These are phyloP conservation scores for Aspergillus cejpii DNA, from an alignment of 2,329 filamentous ascomycete genomes.

Conservation along the genomic window DNA sequence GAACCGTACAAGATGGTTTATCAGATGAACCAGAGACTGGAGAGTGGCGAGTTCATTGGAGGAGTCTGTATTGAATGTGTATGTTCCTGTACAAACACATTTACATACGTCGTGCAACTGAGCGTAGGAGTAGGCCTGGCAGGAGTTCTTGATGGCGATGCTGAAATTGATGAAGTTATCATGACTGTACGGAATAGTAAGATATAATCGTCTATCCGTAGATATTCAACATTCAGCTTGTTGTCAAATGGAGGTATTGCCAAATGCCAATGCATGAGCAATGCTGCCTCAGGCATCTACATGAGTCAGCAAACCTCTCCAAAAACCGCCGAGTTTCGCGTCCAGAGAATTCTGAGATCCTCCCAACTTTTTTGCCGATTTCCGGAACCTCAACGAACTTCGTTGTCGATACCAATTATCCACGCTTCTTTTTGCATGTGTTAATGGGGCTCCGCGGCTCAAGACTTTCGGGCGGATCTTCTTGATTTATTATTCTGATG, in stretches of 20 bases:
- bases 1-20: neutral
- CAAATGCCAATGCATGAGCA: no score
- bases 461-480: slow-evolving; percentile 24
- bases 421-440: slow-evolving; percentile 19
- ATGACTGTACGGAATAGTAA: no score
- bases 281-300: neutral
- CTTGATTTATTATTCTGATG: slow-evolving; percentile 30
- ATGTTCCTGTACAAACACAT: no score
- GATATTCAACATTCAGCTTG: no score
- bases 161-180: no score
- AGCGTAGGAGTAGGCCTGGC: no score
- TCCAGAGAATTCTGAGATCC: slow-evolving; percentile 9
- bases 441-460: slow-evolving; percentile 20
- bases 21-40: neutral
- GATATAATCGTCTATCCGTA: no score
- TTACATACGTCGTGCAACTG: no score
- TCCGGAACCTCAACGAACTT: slow-evolving; percentile 29
- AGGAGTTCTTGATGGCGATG: no score
- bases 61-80: no score
- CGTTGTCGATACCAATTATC: slow-evolving; percentile 21
- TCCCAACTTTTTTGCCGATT: slow-evolving; percentile 34
- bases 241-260: no score
- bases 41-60: neutral
- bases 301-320: slow-evolving; percentile 12
- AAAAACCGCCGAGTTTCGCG: slow-evolving; percentile 27